Base-by-base conservation (phyloP, 495 filamentous ascomycete genomes). In the Xylaria scruposa region DNA sequence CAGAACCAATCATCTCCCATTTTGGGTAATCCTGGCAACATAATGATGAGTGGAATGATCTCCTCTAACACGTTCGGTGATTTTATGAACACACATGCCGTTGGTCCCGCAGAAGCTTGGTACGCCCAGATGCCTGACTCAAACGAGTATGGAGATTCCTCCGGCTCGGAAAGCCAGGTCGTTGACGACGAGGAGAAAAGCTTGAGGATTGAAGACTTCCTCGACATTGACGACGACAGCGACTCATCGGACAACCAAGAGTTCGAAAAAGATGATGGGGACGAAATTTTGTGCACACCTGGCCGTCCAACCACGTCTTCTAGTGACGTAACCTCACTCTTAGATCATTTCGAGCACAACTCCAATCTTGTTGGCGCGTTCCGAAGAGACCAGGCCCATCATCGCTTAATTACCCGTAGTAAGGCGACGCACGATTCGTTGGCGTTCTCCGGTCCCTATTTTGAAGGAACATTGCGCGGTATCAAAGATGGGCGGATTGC, bases 41-140 rank as follows among this genome's bases (percentile, higher is more conserved):
- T 94, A 70, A 93, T 94, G 92, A 90, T 94, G 87, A 90, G 90
- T 33, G 91, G 90, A 70, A 87, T 88, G 85, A 80, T 83, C 46
- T 83, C 84, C 29, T 82, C 74, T 78, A 85, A 81, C 74, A 82
- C 81, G 29, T 91, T 81, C 68, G 83, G 88, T 21, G 84, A 89
- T 31, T 86, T 91, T 17, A 86, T 89, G 74, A 91, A 89, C 69
- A 82, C 80, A 40, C 89, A 92, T 76, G 87, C 89, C 9, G 85
- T 93, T 73, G 90, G 91, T 15, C 90, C 92, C n/a, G 87, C 88
- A 15, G 92, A 94, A 79, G 92, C 92, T 10, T 94, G 94, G 82
- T 92, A 91, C 76, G 89, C 91, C 3, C 88, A 90, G 53, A 83
- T 84, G n/a, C 85, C 85, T 24, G 88, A 92, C 66, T 81, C 83